Evolutionary conservation across 169 alveolate genomes (phyloP).

Genomic region (Plasmodium sp.): DNA sequence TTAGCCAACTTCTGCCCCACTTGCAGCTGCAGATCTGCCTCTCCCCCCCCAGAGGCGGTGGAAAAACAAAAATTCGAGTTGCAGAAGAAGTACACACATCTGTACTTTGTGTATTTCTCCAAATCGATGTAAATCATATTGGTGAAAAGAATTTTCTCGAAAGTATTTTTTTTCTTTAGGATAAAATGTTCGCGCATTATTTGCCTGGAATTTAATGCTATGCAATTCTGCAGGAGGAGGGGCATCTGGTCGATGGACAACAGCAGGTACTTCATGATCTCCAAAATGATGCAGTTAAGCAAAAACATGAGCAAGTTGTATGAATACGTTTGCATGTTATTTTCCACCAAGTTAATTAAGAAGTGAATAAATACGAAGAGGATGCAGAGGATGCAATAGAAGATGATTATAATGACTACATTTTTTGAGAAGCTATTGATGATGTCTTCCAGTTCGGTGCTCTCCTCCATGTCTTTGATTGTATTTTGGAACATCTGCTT

Average conservation of each 20-base stretch:
- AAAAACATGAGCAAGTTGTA: slow-evolving; percentile 52
- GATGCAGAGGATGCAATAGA: slow-evolving; percentile 53
- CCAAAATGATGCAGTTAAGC: slow-evolving; percentile 29
- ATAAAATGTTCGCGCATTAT: slow-evolving; percentile 48
- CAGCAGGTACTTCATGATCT: slow-evolving; percentile 24
- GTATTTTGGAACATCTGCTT: slow-evolving; percentile 60
- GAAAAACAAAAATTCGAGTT: slow-evolving; percentile 1
- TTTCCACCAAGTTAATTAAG: slow-evolving; percentile 23
- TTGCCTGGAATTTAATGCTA: slow-evolving; percentile 28
- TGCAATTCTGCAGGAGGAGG: slow-evolving; percentile 44
- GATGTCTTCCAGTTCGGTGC: slow-evolving; percentile 18
- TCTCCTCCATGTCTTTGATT: slow-evolving; percentile 21
- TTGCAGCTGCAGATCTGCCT: not conserved
- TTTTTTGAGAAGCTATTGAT: slow-evolving; percentile 51
- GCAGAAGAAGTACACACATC: slow-evolving; percentile 22
- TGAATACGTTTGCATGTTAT: slow-evolving; percentile 57
- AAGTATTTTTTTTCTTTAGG: slow-evolving; percentile 39
- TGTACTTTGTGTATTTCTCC: slow-evolving; percentile 24
- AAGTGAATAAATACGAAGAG: slow-evolving; percentile 61
- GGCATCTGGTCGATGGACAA: slow-evolving; percentile 64
- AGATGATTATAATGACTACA: slow-evolving; percentile 30
- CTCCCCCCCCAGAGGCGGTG: not conserved
- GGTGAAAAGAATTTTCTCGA: slow-evolving; percentile 31
- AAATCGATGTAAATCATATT: slow-evolving; percentile 39
- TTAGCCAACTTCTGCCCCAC: not conserved